These are phyloP conservation scores for Knufia petricola DNA, from an alignment of 2,329 filamentous ascomycete species.

Conservation along the genomic window DNA sequence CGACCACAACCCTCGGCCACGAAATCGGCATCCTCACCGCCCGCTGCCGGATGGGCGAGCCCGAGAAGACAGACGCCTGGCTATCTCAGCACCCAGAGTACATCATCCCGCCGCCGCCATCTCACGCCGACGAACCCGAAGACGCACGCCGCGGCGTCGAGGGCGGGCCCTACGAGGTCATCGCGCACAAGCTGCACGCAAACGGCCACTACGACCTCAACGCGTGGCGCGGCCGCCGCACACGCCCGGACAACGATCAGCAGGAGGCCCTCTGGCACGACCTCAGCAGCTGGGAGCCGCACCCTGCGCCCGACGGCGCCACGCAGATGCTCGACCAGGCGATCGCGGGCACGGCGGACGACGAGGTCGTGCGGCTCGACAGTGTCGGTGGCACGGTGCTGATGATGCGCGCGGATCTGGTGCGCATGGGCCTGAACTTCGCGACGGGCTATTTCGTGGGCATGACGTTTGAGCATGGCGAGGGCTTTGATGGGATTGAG, in stretches of 20 bases:
- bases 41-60: background rate
- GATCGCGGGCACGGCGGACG: background rate
- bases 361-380: background rate
- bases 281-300: conserved; percentile 1
- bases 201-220: conserved; percentile 6
- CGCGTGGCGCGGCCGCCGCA: conserved; percentile 1
- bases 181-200: background rate
- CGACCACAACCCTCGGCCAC: background rate
- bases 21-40: conserved; percentile 4
- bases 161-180: background rate
- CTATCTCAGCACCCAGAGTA: background rate
- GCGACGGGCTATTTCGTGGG: conserved; percentile 6
- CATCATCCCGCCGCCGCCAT: background rate
- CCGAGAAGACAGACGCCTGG: background rate
- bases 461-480: conserved; percentile 5
- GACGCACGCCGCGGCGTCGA: conserved; percentile 4
- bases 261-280: background rate
- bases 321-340: conserved; percentile 2
- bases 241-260: background rate
- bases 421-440: conserved; percentile 4
- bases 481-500: conserved; percentile 7
- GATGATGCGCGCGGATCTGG: conserved; percentile 1
- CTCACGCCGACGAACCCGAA: background rate
- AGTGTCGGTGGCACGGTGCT: conserved; percentile 4
- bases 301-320: background rate